Evolutionary conservation across 1,139 yeast species (phyloP).

Genomic region (Pichia sp.): DNA sequence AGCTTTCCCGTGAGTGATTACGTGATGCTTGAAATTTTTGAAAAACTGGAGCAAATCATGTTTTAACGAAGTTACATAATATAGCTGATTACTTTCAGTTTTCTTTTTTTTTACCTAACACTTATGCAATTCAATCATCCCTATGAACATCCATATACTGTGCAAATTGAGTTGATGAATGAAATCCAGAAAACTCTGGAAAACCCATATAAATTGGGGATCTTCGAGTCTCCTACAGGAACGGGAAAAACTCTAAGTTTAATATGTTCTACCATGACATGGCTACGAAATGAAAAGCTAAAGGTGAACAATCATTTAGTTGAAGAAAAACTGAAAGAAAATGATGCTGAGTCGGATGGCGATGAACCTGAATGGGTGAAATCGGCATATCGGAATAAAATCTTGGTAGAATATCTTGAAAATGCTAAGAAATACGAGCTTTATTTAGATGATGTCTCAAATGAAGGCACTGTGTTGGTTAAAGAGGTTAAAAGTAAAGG

Average conservation of each 20-base stretch:
- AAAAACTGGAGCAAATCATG: too few species aligned
- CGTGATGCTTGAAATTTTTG: too few species aligned
- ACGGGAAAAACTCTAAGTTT: slow-evolving; percentile 87
- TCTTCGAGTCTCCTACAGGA: slow-evolving; percentile 94
- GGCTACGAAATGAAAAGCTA: slow-evolving; percentile 62
- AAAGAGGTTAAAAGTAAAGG: slow-evolving; percentile 9
- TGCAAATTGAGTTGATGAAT: slow-evolving; percentile 72
- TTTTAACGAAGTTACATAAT: too few species aligned
- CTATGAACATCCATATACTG: slow-evolving; percentile 61
- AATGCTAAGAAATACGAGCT: slow-evolving; percentile 34
- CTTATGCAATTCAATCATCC: slow-evolving; percentile 56
- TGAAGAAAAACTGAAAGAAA: slow-evolving; percentile 10
- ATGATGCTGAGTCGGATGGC: slow-evolving; percentile 26
- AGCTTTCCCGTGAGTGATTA: too few species aligned
- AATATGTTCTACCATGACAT: slow-evolving; percentile 79
- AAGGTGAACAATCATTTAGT: slow-evolving; percentile 17
- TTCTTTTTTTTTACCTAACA: background rate
- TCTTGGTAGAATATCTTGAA: slow-evolving; percentile 27
- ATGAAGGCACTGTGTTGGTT: slow-evolving; percentile 13
- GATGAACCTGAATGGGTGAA: slow-evolving; percentile 53
- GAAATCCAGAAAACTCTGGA: slow-evolving; percentile 59
- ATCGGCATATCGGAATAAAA: slow-evolving; percentile 30
- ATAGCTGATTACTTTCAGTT: too few species aligned
- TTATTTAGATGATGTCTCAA: slow-evolving; percentile 27
- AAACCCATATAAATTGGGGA: slow-evolving; percentile 56